phyloP scores from a whole-genome alignment of 2,329 filamentous ascomycete genomes.

The Blastomyces percursus region DNA sequence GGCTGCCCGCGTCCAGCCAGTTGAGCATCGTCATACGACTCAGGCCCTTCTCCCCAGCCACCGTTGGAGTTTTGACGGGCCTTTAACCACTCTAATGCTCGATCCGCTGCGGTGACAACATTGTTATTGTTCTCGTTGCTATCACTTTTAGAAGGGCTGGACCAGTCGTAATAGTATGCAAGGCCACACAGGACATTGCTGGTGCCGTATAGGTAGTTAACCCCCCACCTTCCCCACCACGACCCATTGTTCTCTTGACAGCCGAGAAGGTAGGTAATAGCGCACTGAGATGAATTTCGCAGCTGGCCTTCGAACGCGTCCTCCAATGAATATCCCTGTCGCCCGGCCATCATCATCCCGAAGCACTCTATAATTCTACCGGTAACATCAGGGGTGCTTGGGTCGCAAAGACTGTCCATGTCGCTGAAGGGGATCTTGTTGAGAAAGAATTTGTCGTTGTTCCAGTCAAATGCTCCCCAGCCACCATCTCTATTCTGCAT shows the following conservation, averaged over 20 bases:
- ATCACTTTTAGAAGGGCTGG: not conserved
- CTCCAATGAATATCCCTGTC: not conserved
- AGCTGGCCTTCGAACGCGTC: not conserved
- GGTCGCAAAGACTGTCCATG: slow-evolving; percentile 27
- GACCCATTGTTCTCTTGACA: slow-evolving; percentile 42
- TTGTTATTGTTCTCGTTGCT: not conserved
- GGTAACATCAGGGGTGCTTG: slow-evolving; percentile 25
- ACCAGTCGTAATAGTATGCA: slow-evolving; percentile 10
- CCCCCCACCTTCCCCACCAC: slow-evolving; percentile 74
- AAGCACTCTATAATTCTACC: slow-evolving; percentile 25
- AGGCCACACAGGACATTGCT: slow-evolving; percentile 20
- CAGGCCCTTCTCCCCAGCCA: slow-evolving; percentile 67
- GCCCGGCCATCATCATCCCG: slow-evolving; percentile 16
- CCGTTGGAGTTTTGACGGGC: slow-evolving; percentile 76
- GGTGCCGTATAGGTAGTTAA: slow-evolving; percentile 88
- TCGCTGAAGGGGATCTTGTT: slow-evolving; percentile 31
- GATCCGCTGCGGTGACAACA: slow-evolving; percentile 7
- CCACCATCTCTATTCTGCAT: slow-evolving; percentile 83
- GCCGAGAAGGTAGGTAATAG: slow-evolving; percentile 18
- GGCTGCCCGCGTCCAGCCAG: slow-evolving; percentile 13
- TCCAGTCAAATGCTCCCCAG: slow-evolving; percentile 25
- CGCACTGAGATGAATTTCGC: slow-evolving; percentile 13
- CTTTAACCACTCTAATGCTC: slow-evolving; percentile 19
- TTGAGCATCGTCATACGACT: slow-evolving; percentile 5
- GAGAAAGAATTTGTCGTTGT: slow-evolving; percentile 24